Evolutionary conservation across 2,329 filamentous ascomycete species (phyloP), one percentile per base, ranked within the genome.

Genomic region (Beauveria caledonica): DNA sequence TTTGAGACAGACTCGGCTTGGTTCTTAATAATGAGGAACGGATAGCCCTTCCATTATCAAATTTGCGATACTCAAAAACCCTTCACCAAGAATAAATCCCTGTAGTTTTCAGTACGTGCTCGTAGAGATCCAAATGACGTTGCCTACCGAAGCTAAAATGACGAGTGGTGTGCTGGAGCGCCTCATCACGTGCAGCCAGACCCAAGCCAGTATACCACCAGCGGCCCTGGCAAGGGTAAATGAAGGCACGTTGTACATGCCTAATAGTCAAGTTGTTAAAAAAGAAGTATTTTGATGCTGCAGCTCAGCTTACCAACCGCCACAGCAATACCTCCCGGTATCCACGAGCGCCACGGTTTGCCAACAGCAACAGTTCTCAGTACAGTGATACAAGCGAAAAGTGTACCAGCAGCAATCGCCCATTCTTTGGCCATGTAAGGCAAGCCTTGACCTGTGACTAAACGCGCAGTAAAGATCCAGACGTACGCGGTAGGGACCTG

Each of bases 171-270:
- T 92, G 68, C 87, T 88, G 9, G 76, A 67, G 78, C 76, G 68
- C 74, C 74, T 67, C 77, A 71, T 70, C 74, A 70, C 72, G 75
- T 69, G 71, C 76, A 76, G 79, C 92, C 92, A 97, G 75, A 89
- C 94, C 81, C 89, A 92, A 64, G 85, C 86, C 29, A 82, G 66
- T 8, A 85, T 52, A 0, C 94, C 94, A 3, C 94, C 94, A 10
- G 90, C 84, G 0, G 91, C 89, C 63, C 94, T 80, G 0, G 94
- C 92, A 42, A 99, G 78, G 0, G 94, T 99, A 70, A 99, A 99
- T 0, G 91, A 96, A 0, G 94, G 94, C 0, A 93, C 91, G 68
- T 97, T 99, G 75, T 97, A 99, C 86, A 99, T 99, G 53, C 94
- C 88, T 87, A 66, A 21, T 36, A 19, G 49, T 11, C 33, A 8